Conservation (phyloP, 345 rosid genomes). For the Arabidopsis arenosa region DNA sequence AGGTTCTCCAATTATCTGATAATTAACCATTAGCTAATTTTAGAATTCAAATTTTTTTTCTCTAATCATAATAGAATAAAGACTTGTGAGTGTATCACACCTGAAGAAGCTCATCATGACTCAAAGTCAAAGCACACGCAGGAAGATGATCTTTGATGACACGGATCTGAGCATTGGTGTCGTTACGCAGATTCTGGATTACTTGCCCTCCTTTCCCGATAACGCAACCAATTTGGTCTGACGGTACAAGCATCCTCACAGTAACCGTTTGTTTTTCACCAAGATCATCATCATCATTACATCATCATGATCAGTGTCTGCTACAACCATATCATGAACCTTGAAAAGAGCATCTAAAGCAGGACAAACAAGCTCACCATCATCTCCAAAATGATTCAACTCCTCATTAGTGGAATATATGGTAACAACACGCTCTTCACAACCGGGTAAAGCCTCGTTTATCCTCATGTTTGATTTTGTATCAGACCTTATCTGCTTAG, state of each 20-base stretch:
- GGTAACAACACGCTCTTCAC: conserved; percentile 75
- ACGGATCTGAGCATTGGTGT: conserved; percentile 70
- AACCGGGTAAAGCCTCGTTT: conserved; percentile 63
- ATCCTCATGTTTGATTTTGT: conserved; percentile 69
- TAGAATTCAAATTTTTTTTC: neutral
- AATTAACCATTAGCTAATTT: neutral
- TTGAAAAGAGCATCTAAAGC: conserved; percentile 80
- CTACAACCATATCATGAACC: conserved; percentile 60
- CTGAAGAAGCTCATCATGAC: conserved; percentile 78
- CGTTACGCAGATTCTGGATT: conserved; percentile 65
- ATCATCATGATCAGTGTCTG: conserved; percentile 41
- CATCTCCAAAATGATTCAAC: conserved; percentile 58
- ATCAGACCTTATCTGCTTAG: conserved; percentile 68
- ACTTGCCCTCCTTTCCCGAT: conserved; percentile 83
- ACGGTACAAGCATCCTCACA: conserved; percentile 72
- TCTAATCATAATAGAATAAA: neutral
- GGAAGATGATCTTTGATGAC: conserved; percentile 70
- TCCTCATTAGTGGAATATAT: conserved; percentile 66
- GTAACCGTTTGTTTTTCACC: conserved; percentile 51
- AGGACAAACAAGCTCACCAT: conserved; percentile 59
- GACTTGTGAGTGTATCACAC: conserved; percentile 43
- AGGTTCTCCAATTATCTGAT: conserved; percentile 74
- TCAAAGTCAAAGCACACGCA: conserved; percentile 55
- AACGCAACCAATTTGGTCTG: conserved; percentile 82
- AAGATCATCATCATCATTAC: conserved; percentile 50